Base-by-base conservation (phyloP, 495 filamentous ascomycete species). In the Aspergillus bertholletiae region DNA sequence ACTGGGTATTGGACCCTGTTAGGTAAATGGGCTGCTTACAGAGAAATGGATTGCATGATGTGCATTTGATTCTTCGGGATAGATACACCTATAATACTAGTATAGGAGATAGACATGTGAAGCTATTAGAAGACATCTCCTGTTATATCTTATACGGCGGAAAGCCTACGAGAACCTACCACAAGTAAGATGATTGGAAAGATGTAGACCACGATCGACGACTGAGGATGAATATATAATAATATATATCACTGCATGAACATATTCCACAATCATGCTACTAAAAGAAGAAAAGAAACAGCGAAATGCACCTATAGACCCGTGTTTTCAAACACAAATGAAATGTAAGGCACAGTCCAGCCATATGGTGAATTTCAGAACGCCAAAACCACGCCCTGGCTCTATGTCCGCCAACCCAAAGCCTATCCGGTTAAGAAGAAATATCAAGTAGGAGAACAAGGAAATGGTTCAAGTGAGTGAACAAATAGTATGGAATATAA, bases 241-340 rank as follows among this genome's bases (percentile, higher is more conserved):
- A n/a, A n/a, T n/a, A n/a, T 49, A 55, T 49, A 55, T 55, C 41
- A 64, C 37, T 52, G 53, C 56, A 59, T 51, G 56, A 55, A 57
- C 46, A 60, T 51, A 55, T 47, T 51, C 41, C 46, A 56, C 50
- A 60, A 45, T 49, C 34, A 37, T 37, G 34, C 34, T 37, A 37
- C 1, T 28, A 21, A 30, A 30, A 20, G 24, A 23, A 12, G 32
- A 55, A 32, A 23, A 12, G 32, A 55, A 27, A 27, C 40, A 24
- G 11, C 23, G 43, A 56, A 32, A 48, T 48, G 47, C 49, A 48
- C 48, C n/a, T 30, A 21, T 37, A 44, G 45, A 9, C 53, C 37
- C 28, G 39, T 34, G 30, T 50, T 55, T 57, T 47, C 12, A 47
- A 46, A 37, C 21, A 46, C 1, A 40, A 21, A 15, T 8, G 27